Evolutionary conservation across 140 eudicot species (phyloP), one percentile per base, ranked within the genome.

Genomic region (Oenanthe javanica): DNA sequence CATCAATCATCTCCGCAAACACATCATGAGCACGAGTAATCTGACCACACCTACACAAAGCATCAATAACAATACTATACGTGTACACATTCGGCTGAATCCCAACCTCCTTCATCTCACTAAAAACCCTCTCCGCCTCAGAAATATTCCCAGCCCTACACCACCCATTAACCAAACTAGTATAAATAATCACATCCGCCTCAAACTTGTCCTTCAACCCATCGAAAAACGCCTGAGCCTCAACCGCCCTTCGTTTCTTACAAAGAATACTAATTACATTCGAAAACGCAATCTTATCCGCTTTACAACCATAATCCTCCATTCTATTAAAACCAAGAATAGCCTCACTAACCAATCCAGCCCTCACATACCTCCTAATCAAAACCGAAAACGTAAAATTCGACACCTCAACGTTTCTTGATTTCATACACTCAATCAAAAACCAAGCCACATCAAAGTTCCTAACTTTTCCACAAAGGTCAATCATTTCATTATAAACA

Each of bases 1-100:
- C n/a, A n/a, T n/a, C 97, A 80, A 95, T 84, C 99, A 95, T 95
- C 83, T 95, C 99, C 19, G 97, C 84, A 9, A 95, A 89, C 71
- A 95, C 97, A 57, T 95, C 99, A 63, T 92, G 93, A 1, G 99
- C 97, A 1, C 97, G 91, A 0, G 89, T 89, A 71, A 92, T 88
- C 79, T 95, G 97, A 31, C 97, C 97, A n/a, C 77, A 74, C 63
- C 97, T 87, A 82, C 99, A 92, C 83, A 92, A 85, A 0, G 88
- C 97, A 80, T 92, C 96, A 36, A 92, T 89, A 47, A 92, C 95
- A 82, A 87, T 83, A 9, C 84, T 87, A 42, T 92, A 92, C 42
- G 98, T 90, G 79, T 90, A 89, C 79, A 95, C 99, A 86, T 88
- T 90, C 0, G 99, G 99, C 72, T 87, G 82, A 40, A 87, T 79